phyloP scores from a whole-genome alignment of 163 green algal genomes.

The Chloromonas sp. region DNA sequence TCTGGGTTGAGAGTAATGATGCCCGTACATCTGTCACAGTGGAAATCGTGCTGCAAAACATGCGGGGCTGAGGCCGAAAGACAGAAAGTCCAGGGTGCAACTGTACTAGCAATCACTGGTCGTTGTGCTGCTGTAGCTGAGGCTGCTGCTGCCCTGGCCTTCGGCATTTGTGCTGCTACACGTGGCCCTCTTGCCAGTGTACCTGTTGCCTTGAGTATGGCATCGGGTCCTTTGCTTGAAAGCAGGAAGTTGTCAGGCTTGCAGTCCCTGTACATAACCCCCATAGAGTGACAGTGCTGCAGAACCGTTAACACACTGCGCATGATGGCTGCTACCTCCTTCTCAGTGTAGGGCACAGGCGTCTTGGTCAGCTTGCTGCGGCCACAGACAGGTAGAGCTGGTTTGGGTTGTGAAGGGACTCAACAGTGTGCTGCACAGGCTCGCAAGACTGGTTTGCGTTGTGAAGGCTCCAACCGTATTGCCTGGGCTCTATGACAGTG shows the following conservation, averaged over 20 bases:
- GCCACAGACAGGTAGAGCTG: neutral
- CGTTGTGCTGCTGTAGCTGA: too few species aligned
- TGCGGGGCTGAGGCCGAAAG: too few species aligned
- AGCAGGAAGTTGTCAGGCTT: conserved; percentile 66
- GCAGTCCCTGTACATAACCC: conserved; percentile 53
- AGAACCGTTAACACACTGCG: conserved; percentile 42
- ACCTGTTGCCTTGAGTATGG: conserved; percentile 32
- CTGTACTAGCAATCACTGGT: too few species aligned
- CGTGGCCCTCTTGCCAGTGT: too few species aligned
- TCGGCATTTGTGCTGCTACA: neutral
- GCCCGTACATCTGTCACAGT: neutral
- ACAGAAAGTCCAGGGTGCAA: too few species aligned
- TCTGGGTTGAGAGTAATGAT: too few species aligned
- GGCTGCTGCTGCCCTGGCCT: too few species aligned
- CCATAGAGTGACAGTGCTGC: conserved; percentile 43
- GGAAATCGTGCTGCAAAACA: neutral
- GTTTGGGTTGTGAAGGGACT: too few species aligned
- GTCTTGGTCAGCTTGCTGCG: conserved; percentile 9
- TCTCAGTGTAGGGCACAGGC: conserved; percentile 6
- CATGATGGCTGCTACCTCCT: conserved; percentile 22
- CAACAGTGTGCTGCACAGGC: too few species aligned
- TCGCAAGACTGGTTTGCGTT: too few species aligned
- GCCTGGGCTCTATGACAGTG: too few species aligned
- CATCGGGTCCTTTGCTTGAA: conserved; percentile 18
- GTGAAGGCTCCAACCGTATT: too few species aligned